Conservation (phyloP, 148 eudicot genomes). For the Fagopyrum esculentum region DNA sequence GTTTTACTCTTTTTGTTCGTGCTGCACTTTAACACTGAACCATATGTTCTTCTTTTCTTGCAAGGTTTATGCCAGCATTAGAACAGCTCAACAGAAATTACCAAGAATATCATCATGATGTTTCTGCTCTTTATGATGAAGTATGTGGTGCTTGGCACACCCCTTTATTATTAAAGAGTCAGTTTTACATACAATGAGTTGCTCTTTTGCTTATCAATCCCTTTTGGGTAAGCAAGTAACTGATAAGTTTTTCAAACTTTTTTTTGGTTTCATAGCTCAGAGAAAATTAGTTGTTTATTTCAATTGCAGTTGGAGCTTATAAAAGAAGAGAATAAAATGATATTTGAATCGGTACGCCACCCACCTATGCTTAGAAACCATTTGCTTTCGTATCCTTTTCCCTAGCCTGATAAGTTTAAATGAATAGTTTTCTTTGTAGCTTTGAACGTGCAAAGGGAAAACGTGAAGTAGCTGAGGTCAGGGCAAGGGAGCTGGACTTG, state of each 20-base stretch:
- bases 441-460: conserved; percentile 65
- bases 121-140: conserved; percentile 88
- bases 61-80: conserved; percentile 23
- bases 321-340: conserved; percentile 83
- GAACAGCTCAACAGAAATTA: conserved; percentile 46
- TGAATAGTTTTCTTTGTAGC: conserved; percentile 42
- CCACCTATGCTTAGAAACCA: background rate
- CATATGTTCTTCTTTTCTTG: too few species aligned
- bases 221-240: background rate
- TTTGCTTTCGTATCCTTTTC: background rate
- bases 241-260: background rate
- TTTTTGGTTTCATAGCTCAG: background rate
- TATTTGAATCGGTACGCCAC: conserved; percentile 59
- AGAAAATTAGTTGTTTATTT: conserved; percentile 14
- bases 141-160: conserved; percentile 32
- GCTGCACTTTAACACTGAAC: too few species aligned
- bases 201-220: background rate
- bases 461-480: conserved; percentile 88
- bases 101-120: conserved; percentile 64
- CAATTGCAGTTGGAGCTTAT: conserved; percentile 89
- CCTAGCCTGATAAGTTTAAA: conserved; percentile 5
- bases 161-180: background rate
- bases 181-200: too few species aligned
- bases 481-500: conserved; percentile 82
- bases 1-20: too few species aligned